These are phyloP conservation scores for Pleurotus ostreatus DNA, from an alignment of 768 basidiomycete species.

Conservation along the genomic window DNA sequence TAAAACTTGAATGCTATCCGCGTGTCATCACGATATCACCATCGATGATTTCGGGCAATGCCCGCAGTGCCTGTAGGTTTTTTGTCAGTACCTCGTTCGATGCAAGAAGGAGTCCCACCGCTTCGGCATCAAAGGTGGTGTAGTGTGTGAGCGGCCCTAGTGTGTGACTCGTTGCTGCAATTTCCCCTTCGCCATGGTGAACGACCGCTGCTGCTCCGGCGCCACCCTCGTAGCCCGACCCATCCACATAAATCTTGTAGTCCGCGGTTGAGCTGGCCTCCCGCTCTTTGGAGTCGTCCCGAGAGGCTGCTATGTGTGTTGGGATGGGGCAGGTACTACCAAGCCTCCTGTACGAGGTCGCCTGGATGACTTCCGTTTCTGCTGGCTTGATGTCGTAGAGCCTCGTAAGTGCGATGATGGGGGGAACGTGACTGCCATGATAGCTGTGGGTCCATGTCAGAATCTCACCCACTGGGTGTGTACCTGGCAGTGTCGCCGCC, in stretches of 20 bases:
- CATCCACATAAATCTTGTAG: not conserved
- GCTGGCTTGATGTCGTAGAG: too few relatives aligned
- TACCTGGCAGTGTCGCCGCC: too few relatives aligned
- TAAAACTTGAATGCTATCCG: too few relatives aligned
- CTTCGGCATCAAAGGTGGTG: not conserved
- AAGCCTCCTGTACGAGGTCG: too few relatives aligned
- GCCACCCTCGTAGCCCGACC: not conserved
- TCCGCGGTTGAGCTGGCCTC: not conserved
- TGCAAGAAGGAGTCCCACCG: not conserved
- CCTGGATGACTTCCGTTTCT: too few relatives aligned
- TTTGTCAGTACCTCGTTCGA: not conserved
- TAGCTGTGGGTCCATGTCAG: too few relatives aligned
- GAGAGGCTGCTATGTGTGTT: not conserved
- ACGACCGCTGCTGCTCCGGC: not conserved
- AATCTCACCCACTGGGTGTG: too few relatives aligned
- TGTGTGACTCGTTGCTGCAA: not conserved
- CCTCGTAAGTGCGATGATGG: too few relatives aligned
- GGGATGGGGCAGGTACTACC: not conserved
- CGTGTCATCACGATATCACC: too few relatives aligned
- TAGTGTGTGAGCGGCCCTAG: slow-evolving; percentile 10
- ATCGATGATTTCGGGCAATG: too few relatives aligned
- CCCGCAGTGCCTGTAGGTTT: too few relatives aligned
- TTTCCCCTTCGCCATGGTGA: not conserved
- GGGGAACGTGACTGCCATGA: too few relatives aligned
- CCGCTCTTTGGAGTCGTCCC: not conserved